Conservation (phyloP, 805 yeast genomes). For the Starmerella bombi region DNA sequence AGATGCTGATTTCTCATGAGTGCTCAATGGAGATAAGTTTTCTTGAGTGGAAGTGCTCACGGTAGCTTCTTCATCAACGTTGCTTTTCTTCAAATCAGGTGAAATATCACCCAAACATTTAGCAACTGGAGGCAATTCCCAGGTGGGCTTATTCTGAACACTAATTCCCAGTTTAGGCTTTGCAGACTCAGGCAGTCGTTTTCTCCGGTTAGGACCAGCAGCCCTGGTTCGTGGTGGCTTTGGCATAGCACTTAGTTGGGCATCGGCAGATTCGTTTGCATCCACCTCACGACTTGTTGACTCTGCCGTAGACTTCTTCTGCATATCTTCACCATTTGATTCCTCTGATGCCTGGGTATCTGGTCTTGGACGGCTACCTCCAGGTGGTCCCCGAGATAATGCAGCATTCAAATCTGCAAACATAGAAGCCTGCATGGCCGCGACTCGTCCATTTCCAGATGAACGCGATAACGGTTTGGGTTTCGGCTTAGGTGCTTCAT, state of each 20-base stretch:
- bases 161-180: conserved; percentile 18
- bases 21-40: background rate
- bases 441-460: conserved; percentile 7
- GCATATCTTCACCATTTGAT: background rate
- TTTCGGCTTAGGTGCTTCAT: conserved; percentile 13
- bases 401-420: conserved; percentile 21
- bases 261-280: conserved; percentile 16
- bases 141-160: conserved; percentile 12
- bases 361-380: conserved; percentile 8
- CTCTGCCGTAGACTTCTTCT: no score
- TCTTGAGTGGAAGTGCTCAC: background rate
- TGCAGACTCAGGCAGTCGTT: conserved; percentile 25
- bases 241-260: conserved; percentile 17
- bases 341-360: background rate
- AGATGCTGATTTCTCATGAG: background rate
- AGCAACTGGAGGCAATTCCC: conserved; percentile 7
- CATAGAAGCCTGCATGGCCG: conserved; percentile 15
- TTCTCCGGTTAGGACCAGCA: conserved; percentile 23
- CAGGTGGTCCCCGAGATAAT: conserved; percentile 21
- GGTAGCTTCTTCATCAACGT: background rate
- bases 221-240: conserved; percentile 20
- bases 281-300: conserved; percentile 2
- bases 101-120: background rate
- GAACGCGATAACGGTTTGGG: conserved; percentile 14
- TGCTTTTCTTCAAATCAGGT: background rate